Conservation (phyloP, 1,284 basidiomycete species). For the Kalmanozyma brasiliensis region DNA sequence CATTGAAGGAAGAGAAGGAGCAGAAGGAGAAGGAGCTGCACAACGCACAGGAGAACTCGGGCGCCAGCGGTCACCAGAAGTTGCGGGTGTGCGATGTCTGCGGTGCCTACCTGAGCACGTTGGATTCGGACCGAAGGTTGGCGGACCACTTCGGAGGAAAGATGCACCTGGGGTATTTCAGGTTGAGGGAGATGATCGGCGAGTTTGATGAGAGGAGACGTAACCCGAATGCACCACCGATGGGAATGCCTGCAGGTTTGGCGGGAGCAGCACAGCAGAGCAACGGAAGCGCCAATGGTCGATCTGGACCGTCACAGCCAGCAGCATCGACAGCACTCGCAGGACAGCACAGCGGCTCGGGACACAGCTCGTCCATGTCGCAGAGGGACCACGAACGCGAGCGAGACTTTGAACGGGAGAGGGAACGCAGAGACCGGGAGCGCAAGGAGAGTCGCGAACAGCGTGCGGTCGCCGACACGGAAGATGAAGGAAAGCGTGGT, state of each 20-base stretch:
- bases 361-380: constrained; percentile 9
- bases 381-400: constrained; percentile 47
- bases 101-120: constrained; percentile 95
- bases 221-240: constrained; percentile 36
- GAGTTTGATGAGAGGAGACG: constrained; percentile 71
- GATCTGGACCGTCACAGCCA: constrained; percentile 1
- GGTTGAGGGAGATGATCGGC: constrained; percentile 89
- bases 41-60: constrained; percentile 95
- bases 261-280: constrained; percentile 11
- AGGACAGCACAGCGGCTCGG: constrained; percentile 6
- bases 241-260: constrained; percentile 27
- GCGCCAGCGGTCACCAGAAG: constrained; percentile 98
- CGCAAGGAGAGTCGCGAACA: constrained; percentile 47
- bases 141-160: constrained; percentile 99
- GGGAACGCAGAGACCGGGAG: constrained; percentile 47
- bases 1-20: constrained; percentile 91
- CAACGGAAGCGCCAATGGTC: constrained; percentile 17
- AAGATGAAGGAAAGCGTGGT: constrained; percentile 13
- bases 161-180: constrained; percentile 99
- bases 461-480: constrained; percentile 19
- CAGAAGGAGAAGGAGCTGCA: constrained; percentile 98
- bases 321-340: constrained; percentile 3
- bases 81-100: constrained; percentile 99
- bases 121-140: constrained; percentile 97
- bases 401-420: constrained; percentile 41